Evolutionary conservation across 768 basidiomycete species (phyloP).

Genomic region (Leucosporidium scottii): DNA sequence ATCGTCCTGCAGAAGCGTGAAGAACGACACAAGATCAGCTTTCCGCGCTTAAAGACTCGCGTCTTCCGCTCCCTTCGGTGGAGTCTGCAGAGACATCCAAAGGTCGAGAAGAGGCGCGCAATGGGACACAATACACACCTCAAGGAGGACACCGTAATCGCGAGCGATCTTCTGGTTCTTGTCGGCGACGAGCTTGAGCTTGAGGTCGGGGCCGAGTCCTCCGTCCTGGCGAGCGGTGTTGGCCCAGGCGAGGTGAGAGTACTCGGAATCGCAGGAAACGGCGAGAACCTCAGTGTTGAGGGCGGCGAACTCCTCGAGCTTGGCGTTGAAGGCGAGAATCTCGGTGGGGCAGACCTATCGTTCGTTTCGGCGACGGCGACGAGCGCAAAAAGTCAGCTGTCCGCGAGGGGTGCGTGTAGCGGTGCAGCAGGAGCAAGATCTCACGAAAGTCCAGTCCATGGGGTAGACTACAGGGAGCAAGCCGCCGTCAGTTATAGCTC

Average conservation of each 20-base stretch:
- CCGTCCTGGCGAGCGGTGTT: slow-evolving; percentile 73
- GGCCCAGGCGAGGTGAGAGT: slow-evolving; percentile 44
- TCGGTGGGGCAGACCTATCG: slow-evolving; percentile 54
- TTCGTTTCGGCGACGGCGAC: slow-evolving; percentile 44
- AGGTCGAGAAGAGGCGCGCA: no score
- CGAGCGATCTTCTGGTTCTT: slow-evolving; percentile 68
- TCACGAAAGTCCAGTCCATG: slow-evolving; percentile 53
- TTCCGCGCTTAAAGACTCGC: no score
- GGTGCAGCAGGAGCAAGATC: not conserved
- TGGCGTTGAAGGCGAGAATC: slow-evolving; percentile 89
- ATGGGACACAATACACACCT: slow-evolving; percentile 38
- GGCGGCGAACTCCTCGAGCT: slow-evolving; percentile 64
- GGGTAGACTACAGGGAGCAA: slow-evolving; percentile 59
- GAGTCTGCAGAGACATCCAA: not conserved
- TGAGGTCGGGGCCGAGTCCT: slow-evolving; percentile 80
- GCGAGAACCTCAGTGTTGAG: slow-evolving; percentile 72
- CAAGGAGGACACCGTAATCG: slow-evolving; percentile 80
- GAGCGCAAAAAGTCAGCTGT: slow-evolving; percentile 58
- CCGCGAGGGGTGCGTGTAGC: not conserved
- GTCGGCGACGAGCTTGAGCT: slow-evolving; percentile 75
- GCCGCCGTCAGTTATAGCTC: not conserved
- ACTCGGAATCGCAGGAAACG: slow-evolving; percentile 81
- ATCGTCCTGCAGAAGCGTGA: slow-evolving; percentile 48
- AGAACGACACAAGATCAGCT: no score
- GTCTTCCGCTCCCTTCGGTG: no score